Percentiles rank a stretch among this genome's conserved stretches.
Evolutionary conservation across 139 green algal species (phyloP).

Genomic region (Chlorella sp.): DNA sequence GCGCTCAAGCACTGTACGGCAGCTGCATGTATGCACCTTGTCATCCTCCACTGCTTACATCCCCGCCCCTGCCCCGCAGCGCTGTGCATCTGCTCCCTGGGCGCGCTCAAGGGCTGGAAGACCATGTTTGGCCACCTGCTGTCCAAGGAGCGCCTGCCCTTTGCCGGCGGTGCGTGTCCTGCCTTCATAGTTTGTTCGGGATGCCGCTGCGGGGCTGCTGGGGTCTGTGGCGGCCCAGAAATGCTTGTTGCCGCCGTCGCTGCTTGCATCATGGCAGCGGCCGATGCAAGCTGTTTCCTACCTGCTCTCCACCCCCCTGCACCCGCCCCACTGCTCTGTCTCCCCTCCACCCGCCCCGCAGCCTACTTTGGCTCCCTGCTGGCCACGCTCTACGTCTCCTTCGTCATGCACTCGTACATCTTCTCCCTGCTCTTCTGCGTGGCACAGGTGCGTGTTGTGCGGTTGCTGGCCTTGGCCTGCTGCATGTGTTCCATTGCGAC

Average conservation of each 20-base stretch:
- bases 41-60: neutral
- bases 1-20: no score
- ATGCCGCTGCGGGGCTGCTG: no score
- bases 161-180: slow-evolving; percentile 61
- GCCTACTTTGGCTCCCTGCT: slow-evolving; percentile 82
- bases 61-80: slow-evolving; percentile 2
- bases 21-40: neutral
- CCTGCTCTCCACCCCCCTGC: neutral
- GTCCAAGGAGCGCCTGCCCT: slow-evolving; percentile 77
- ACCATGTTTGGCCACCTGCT: slow-evolving; percentile 89
- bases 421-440: slow-evolving; percentile 81
- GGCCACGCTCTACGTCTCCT: slow-evolving; percentile 84
- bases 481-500: neutral
- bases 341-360: slow-evolving; percentile 33
- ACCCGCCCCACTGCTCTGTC: neutral
- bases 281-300: neutral
- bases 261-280: no score
- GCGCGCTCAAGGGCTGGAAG: slow-evolving; percentile 81
- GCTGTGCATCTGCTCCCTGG: slow-evolving; percentile 80
- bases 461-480: neutral
- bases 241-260: no score
- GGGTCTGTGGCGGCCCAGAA: no score
- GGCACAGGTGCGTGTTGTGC: slow-evolving; percentile 58
- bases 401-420: slow-evolving; percentile 91
- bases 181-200: no score